Evolutionary conservation across 1,284 basidiomycete genomes (phyloP), one percentile per base, ranked within the genome.

Genomic region (Waitea zeae): DNA sequence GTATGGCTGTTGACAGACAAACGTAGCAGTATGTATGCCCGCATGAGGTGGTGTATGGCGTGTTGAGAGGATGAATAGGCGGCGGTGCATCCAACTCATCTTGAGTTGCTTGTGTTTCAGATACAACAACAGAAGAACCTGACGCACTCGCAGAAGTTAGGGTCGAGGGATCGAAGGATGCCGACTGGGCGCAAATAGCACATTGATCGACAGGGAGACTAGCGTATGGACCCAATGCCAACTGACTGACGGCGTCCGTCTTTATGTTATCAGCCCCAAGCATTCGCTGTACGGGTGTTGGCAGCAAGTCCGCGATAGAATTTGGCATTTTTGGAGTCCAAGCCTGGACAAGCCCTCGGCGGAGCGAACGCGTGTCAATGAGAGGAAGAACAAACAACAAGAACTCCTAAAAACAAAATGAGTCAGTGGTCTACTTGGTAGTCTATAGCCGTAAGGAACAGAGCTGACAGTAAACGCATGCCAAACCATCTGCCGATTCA

Each of bases 401-500:
- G 55, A 98, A 97, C 67, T 98, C 93, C 90, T 95, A 46, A 9
- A n/a, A 18, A 30, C 34, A 17, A 15, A 17, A 19, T 20, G 15
- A 30, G 15, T 14, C 2, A 43, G 34, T 38, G 36, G 28, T 5
- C 20, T 37, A 13, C 19, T 33, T 30, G 33, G 20, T 22, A 4
- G 17, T 11, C 37, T 22, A 33, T 17, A 17, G 9, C 12, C 20
- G 17, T 33, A 33, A 27, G 26, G 4, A 17, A 57, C n/a, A n/a
- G n/a, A n/a, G n/a, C 80, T 42, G 51, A 90, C 89, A 1, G 93
- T 98, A 53, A 98, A 93, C 1, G 89, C 84, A 51, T 93, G 86
- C 95, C 95, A 99, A 36, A 98, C 93, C 65, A 99, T 84, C 56
- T 98, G 95, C 38, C 95, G 80, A 48, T 98, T 97, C 79, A 98